Evolutionary conservation across 1,284 basidiomycete genomes (phyloP), one percentile per base, ranked within the genome.

Genomic region (Singerocomus inundabilis): DNA sequence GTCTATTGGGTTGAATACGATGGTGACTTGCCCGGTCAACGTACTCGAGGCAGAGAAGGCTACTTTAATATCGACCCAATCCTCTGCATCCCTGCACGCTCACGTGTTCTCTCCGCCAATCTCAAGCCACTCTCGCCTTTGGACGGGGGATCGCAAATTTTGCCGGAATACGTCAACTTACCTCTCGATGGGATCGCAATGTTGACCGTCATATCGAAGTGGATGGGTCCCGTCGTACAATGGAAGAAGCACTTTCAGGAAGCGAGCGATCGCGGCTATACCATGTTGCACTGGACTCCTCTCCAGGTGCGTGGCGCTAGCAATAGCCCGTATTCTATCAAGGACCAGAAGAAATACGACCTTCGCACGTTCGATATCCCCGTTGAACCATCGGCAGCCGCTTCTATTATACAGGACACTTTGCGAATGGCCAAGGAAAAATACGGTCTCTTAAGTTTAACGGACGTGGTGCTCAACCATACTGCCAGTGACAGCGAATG

Each of bases 21-120:
- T 57, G 77, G 80, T 11, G 77, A 76, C 29, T 58, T 65, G 1
- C 64, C 72, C 13, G 80, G 79, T 18, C 70, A 80, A 50, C 83
- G 91, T 52, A 70, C 88, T 49, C 85, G 82, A 54, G 90, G 91
- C 35, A 82, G 90, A 47, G 83, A 91, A 61, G 93, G 94, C 3
- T 97, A 93, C 72, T 97, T 98, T 73, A 96, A 96, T 69, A 85
- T 98, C 57, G 95, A 98, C 65, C 94, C 94, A 13, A 77, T 92
- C 55, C 83, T 98, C 52, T 82, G 79, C 36, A 74, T 81, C 40
- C 91, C 86, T 57, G 74, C 79, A 3, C 85, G 93, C 29, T 76
- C 84, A 1, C 74, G 80, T 31, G 88, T 97, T 55, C 78, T 96
- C 41, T 79, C 81, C 15, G 51, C 73, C 10, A 75, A 84, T 42